Evolutionary conservation across 1,284 basidiomycete species (phyloP), one percentile per base, ranked within the genome.

Genomic region (Dichomitus squalens): DNA sequence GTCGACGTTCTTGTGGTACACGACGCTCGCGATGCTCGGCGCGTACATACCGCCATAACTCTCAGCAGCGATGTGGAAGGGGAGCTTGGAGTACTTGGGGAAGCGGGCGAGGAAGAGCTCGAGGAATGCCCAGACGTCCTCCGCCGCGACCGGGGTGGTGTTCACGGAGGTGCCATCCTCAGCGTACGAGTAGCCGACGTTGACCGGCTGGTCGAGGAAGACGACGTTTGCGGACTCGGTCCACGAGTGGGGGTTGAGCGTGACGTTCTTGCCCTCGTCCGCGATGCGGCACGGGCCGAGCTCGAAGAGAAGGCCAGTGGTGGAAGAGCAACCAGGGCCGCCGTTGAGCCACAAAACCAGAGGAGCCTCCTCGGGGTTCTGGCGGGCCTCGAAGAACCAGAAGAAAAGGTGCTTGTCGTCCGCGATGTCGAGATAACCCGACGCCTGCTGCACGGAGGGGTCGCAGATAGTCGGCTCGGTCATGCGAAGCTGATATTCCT

Each of bases 11-110:
- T 87, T 81, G 60, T 86, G 80, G 78, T 89, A 78, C 64, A 96
- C 92, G 55, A 87, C 81, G 60, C 78, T 84, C 18, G 87, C 90
- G 53, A 95, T 88, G 70, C 92, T 85, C 14, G 92, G 92, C 1
- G 84, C 87, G 65, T 92, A 94, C 2, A 83, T 90, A 5, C 95
- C 95, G 43, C 93, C 89, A 63, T 90, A 91, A 63, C 86, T 88
- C 71, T 91, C 88, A 0, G 86, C 88, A 16, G 87, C 87, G 58
- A 92, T 73, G 69, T 92, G 89, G 77, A 92, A 90, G 0, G 85
- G 82, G 5, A 77, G 75, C 40, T 77, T 76, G 3, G 88, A 78
- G 70, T 94, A 93, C 68, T 92, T 70, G 3, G 85, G 81, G 78
- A 83, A 88, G 56, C 88, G 79, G 61, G 80, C 77, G 60, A 96